Evolutionary conservation across 805 yeast species (phyloP).

Genomic region (Wickerhamiella azymoides): DNA sequence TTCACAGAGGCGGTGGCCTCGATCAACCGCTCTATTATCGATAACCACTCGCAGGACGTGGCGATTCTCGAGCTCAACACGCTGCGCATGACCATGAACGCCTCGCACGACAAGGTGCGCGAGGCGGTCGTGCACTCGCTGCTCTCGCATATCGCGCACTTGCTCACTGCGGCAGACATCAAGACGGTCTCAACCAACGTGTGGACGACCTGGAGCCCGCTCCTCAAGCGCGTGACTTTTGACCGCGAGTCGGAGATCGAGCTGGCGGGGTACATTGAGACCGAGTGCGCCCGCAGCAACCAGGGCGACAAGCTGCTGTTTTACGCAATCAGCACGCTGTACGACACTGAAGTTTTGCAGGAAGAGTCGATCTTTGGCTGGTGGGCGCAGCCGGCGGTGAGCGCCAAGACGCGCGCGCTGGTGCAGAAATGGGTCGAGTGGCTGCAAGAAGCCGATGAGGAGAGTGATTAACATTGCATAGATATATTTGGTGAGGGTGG

Average conservation of each 20-base stretch:
- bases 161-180: constrained; percentile 60
- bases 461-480: constrained; percentile 29
- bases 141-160: constrained; percentile 52
- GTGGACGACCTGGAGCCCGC: constrained; percentile 65
- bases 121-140: constrained; percentile 65
- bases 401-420: constrained; percentile 36
- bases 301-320: constrained; percentile 34
- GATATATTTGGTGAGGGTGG: too few relatives aligned
- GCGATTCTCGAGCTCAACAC: constrained; percentile 88
- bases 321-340: constrained; percentile 46
- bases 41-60: constrained; percentile 85
- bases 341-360: constrained; percentile 68
- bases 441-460: constrained; percentile 69
- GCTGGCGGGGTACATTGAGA: constrained; percentile 37
- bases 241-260: constrained; percentile 67
- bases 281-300: constrained; percentile 30
- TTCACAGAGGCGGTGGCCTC: constrained; percentile 86
- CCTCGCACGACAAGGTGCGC: constrained; percentile 84
- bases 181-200: constrained; percentile 67
- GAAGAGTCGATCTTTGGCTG: constrained; percentile 70
- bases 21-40: constrained; percentile 78
- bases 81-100: constrained; percentile 94
- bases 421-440: constrained; percentile 72
- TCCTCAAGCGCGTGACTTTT: constrained; percentile 76
- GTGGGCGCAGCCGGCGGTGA: constrained; percentile 51